Conservation (phyloP, 1,284 basidiomycete genomes). For the Sphaerobolus stellatus region DNA sequence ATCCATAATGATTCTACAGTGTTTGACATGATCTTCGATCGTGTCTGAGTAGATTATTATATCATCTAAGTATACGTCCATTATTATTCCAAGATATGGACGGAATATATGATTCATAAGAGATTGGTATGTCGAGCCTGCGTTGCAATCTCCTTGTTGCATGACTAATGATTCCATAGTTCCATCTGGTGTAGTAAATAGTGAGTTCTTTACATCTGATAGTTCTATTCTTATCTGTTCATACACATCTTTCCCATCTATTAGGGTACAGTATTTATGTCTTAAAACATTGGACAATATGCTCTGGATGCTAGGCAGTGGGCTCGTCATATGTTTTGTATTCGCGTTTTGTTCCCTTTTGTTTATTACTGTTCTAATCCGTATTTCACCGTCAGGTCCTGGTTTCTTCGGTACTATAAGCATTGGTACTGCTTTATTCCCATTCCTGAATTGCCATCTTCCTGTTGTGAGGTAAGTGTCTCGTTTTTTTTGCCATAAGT, state of each 20-base stretch:
- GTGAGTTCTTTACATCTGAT: constrained; percentile 26
- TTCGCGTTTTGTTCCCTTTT: constrained; percentile 23
- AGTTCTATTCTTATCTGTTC: constrained; percentile 35
- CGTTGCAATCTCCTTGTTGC: constrained; percentile 33
- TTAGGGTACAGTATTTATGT: constrained; percentile 26
- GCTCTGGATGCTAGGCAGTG: constrained; percentile 26
- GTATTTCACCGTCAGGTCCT: constrained; percentile 22
- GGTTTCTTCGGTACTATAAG: constrained; percentile 35
- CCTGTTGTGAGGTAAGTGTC: constrained; percentile 29
- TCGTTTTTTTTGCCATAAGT: constrained; percentile 30
- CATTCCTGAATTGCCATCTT: constrained; percentile 28
- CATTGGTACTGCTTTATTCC: constrained; percentile 31
- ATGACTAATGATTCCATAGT: constrained; percentile 37
- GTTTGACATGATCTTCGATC: constrained; percentile 27
- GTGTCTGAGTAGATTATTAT: constrained; percentile 31
- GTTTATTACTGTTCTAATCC: constrained; percentile 21
- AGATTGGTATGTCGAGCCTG: constrained; percentile 23
- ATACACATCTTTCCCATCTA: constrained; percentile 20
- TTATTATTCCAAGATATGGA: constrained; percentile 23
- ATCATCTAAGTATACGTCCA: constrained; percentile 34
- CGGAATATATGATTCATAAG: constrained; percentile 34
- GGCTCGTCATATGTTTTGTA: constrained; percentile 24
- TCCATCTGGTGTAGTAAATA: constrained; percentile 32
- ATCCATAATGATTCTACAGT: constrained; percentile 25
- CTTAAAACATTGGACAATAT: constrained; percentile 24